phyloP scores from a whole-genome alignment of 805 yeast species.

The Monosporozyma yasuniensis region DNA sequence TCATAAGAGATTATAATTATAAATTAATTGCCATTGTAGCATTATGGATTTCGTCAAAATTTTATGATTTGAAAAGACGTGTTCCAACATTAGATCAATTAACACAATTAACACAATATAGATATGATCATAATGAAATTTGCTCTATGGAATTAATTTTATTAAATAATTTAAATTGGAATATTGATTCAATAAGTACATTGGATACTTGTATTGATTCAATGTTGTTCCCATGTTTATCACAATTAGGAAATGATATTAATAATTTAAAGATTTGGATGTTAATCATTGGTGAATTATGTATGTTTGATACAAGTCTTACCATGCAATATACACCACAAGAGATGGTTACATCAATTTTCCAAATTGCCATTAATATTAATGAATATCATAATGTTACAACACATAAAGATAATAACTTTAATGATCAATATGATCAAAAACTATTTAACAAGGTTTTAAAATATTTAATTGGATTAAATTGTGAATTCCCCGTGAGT shows the following conservation, averaged over 20 bases:
- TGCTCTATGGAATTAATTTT: slow-evolving; percentile 62
- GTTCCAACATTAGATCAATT: slow-evolving; percentile 48
- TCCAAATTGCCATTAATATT: slow-evolving; percentile 38
- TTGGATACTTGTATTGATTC: slow-evolving; percentile 57
- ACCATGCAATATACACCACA: slow-evolving; percentile 33
- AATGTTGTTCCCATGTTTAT: slow-evolving; percentile 26
- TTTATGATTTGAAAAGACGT: slow-evolving; percentile 57
- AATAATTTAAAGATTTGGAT: slow-evolving; percentile 47
- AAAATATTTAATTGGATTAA: not conserved
- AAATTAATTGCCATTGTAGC: slow-evolving; percentile 82
- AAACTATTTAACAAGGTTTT: not conserved
- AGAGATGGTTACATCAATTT: slow-evolving; percentile 28
- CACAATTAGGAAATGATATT: slow-evolving; percentile 12
- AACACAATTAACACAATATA: slow-evolving; percentile 47
- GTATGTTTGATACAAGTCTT: slow-evolving; percentile 51
- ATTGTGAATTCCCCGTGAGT: slow-evolving; percentile 18
- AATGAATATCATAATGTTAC: slow-evolving; percentile 22
- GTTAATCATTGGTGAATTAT: slow-evolving; percentile 55
- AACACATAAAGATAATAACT: slow-evolving; percentile 10
- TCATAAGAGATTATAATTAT: slow-evolving; percentile 71
- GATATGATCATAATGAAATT: slow-evolving; percentile 46
- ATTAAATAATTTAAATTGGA: slow-evolving; percentile 55
- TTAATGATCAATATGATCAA: slow-evolving; percentile 2
- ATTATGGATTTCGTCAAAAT: slow-evolving; percentile 85
- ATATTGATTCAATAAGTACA: slow-evolving; percentile 37